phyloP scores from a whole-genome alignment of 305 asterid genomes.

The Fraxinus floribunda region DNA sequence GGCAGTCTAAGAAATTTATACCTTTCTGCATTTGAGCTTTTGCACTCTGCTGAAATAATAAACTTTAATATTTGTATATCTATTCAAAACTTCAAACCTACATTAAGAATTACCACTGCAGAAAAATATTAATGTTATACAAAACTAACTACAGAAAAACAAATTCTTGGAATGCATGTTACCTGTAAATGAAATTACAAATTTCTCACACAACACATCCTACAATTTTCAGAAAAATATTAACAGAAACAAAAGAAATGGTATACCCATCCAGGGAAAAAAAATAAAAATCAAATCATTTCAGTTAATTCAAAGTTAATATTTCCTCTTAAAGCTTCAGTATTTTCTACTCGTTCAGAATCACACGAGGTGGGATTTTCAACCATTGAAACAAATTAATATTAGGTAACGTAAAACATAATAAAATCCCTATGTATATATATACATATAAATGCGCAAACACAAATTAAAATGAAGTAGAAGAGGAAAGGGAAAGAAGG shows the following conservation, averaged over 20 bases:
- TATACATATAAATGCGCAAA: neutral
- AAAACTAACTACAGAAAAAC: neutral
- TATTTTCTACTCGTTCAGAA: neutral
- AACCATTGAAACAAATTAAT: neutral
- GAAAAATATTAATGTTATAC: neutral
- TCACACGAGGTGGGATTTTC: neutral
- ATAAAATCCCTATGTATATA: neutral
- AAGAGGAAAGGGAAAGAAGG: neutral
- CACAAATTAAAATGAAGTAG: neutral
- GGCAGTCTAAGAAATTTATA: conserved; percentile 27
- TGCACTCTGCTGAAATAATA: neutral
- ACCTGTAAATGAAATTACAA: neutral
- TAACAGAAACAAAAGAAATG: neutral
- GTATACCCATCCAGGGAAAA: neutral
- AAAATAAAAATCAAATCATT: neutral
- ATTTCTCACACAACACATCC: neutral
- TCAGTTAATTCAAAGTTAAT: neutral
- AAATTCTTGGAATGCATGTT: neutral
- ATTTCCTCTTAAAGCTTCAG: neutral
- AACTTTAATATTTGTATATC: neutral
- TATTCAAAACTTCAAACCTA: conserved; percentile 6
- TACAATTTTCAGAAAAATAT: neutral
- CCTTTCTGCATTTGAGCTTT: conserved; percentile 20
- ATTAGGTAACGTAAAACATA: neutral
- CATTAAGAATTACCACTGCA: neutral